These are phyloP conservation scores for Nicotiana noctiflora DNA, from an alignment of 257 asterid species.

Conservation along the genomic window DNA sequence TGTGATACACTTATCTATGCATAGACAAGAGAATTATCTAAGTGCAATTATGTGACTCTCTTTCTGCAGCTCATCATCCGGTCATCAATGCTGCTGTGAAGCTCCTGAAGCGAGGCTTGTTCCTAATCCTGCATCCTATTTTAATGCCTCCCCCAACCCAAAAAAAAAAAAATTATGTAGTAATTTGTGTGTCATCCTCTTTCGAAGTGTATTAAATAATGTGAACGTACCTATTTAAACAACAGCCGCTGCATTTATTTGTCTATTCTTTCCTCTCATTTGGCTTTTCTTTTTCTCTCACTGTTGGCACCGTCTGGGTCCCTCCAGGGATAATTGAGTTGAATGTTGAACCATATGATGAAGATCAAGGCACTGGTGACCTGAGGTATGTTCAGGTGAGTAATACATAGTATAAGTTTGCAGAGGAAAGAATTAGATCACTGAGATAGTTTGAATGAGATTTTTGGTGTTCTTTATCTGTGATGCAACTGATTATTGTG, in stretches of 20 bases:
- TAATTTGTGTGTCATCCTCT: background rate
- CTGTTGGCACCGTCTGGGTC: background rate
- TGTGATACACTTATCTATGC: background rate
- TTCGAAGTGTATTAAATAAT: background rate
- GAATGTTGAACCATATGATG: conserved; percentile 73
- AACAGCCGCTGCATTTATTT: background rate
- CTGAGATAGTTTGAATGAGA: background rate
- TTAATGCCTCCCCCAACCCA: too few relatives aligned
- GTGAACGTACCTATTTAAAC: background rate
- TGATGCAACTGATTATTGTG: conserved; percentile 11
- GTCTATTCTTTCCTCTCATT: background rate
- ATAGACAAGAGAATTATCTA: background rate
- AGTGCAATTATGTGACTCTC: background rate
- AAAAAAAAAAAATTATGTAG: background rate
- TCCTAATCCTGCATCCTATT: conserved; percentile 9
- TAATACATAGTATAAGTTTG: background rate
- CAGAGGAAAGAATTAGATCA: background rate
- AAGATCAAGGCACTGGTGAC: conserved; percentile 81
- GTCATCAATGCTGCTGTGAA: conserved; percentile 78
- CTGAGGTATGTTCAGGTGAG: conserved; percentile 89
- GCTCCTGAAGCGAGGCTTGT: conserved; percentile 58
- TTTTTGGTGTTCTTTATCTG: background rate
- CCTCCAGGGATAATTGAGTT: conserved; percentile 53
- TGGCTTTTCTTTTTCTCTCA: background rate
- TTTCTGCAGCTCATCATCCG: conserved; percentile 84